Evolutionary conservation across 2,329 filamentous ascomycete genomes (phyloP), one percentile per base, ranked within the genome.

Genomic region (Alternaria longipes): DNA sequence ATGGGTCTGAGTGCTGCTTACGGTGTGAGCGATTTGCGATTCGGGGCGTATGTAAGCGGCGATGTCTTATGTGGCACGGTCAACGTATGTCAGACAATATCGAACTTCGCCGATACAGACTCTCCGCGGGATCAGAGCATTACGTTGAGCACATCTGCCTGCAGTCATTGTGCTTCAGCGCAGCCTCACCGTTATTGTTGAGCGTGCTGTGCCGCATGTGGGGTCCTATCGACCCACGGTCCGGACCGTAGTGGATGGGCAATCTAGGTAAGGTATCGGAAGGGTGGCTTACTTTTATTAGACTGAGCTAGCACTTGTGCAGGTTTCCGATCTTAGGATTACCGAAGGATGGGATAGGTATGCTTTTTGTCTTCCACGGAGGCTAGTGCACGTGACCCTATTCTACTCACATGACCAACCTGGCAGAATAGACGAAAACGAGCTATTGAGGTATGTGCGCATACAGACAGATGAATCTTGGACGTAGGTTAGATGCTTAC

Each of bases 321-420:
- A 50, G 8, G 12, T 24, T 32, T 36, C 36, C 12, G 14, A 30
- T 26, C 14, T 30, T 30, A 24, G n/a, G 18, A 32, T 34, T 14
- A 38, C 32, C 30, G 20, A 16, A 8, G 16, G 41, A 32, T 46
- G 22, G 34, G 20, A 36, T 20, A 41, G 24, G 28, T 32, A 26
- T 32, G 24, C 30, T 36, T 50, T 38, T 42, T 4, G 41, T 32
- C n/a, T 24, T 42, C 41, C 42, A 41, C 20, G 24, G 34, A 26
- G 4, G n/a, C 49, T 59, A 51, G 50, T 50, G 42, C 50, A 59
- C 50, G 56, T 59, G 56, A 50, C 46, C 20, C 20, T 12, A 18
- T 16, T 12, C 16, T 16, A 20, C n/a, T 9, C 14, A 12, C 8
- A 50, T 20, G 20, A 34, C 18, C 14, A 38, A 36, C 8, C 36